Evolutionary conservation across 768 basidiomycete genomes (phyloP), one percentile per base, ranked within the genome.

Genomic region (Trametes maxima): DNA sequence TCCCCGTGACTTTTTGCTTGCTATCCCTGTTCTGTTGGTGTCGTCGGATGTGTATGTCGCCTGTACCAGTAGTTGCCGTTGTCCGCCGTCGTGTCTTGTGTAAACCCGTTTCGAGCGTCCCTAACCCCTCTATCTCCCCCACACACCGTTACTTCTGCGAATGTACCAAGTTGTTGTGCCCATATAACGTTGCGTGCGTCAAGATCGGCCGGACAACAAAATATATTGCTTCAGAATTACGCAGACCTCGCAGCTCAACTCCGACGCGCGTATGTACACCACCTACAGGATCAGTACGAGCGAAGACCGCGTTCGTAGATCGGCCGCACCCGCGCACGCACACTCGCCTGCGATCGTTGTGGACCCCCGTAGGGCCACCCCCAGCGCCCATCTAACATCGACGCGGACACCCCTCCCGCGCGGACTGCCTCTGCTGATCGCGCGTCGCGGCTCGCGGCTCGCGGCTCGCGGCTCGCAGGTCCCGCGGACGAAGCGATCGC

Each of bases 31-130:
- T 50, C 44, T 57, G 45, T 48, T 35, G 53, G 49, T 22, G 46
- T 54, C 37, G 53, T 54, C 11, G 33, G 48, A 56, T 55, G 47
- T 56, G 43, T 48, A 33, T 33, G 28, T 33, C 28, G 2, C 10
- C 28, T 21, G 54, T 62, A 48, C 47, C 56, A 21, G 16, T 56
- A 40, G 28, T 37, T 42, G 14, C 37, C 33, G 54, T 57, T 42
- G 40, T 57, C 60, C 24, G 60, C 17, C 13, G n/a, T 10, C 44
- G 3, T 19, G 21, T 21, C 17, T 45, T 45, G 44, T 45, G 44
- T 45, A 45, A 45, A n/a, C 17, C 19, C 21, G 44, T 45, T 45
- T 45, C 44, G 44, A 45, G 44, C 28, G 28, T 8, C 28, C 28
- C 28, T n/a, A n/a, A 33, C 28, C 28, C 8, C 28, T 33, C 28